Conservation (phyloP, 441 rosid species). For the Viola pubescens region DNA sequence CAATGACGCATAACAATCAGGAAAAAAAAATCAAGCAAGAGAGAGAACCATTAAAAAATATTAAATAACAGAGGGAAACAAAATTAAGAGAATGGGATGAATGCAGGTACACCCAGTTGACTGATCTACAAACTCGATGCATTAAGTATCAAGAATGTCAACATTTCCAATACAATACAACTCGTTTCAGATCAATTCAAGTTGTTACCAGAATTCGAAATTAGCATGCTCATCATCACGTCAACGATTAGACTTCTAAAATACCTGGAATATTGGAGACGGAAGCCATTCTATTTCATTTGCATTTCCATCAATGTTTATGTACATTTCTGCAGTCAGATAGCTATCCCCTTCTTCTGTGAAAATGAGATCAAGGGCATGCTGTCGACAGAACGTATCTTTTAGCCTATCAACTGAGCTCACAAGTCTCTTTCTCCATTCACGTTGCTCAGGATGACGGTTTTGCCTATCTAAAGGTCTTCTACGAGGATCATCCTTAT, state of each 20-base stretch:
- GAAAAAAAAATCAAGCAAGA: not conserved
- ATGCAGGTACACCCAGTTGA: too few species aligned
- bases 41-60: not conserved
- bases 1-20: slow-evolving; percentile 9
- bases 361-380: slow-evolving; percentile 93
- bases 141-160: too few species aligned
- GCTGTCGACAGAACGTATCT: slow-evolving; percentile 89
- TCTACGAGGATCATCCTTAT: slow-evolving; percentile 60
- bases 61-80: not conserved
- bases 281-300: slow-evolving; percentile 83
- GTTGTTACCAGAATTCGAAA: not conserved
- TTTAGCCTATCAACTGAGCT: slow-evolving; percentile 79
- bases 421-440: slow-evolving; percentile 91
- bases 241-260: not conserved
- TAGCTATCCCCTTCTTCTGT: slow-evolving; percentile 96
- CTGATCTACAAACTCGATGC: too few species aligned
- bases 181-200: too few species aligned
- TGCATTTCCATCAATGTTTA: slow-evolving; percentile 64
- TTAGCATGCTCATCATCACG: not conserved
- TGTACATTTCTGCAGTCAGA: slow-evolving; percentile 85
- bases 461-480: slow-evolving; percentile 82
- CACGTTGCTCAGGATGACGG: slow-evolving; percentile 97
- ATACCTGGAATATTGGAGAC: slow-evolving; percentile 91
- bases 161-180: too few species aligned
- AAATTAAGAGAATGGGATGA: too few species aligned